Base-by-base conservation (phyloP, 805 yeast genomes). In the Trichomonascus vanleenenianus region DNA sequence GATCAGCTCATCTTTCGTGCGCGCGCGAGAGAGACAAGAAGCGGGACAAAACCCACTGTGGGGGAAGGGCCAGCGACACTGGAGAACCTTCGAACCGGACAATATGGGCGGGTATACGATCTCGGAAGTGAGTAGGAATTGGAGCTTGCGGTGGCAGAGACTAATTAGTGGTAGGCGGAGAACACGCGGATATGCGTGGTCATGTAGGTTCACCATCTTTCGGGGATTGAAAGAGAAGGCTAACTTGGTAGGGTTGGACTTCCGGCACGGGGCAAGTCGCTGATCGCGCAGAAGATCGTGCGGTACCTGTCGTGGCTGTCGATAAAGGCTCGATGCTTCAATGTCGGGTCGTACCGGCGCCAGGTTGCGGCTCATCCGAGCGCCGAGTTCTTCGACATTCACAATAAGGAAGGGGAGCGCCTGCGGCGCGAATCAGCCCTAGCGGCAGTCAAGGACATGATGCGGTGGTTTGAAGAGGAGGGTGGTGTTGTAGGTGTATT, bases 251-350 rank as follows among this genome's bases (percentile, higher is more conserved):
- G 61, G 73, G 73, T 69, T 40, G 73, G 73, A 4, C 55, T 68
- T 39, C 72, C 72, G 2, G 72, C 71, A 11, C 75, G 97, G 47
- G 98, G 98, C 2, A 93, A 93, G 64, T 84, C 96, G 2, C 81
- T 88, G 63, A 91, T 93, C 51, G 88, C 97, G 2, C 95, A 88
- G 61, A 93, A 91, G 62, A 83, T 93, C 44, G 95, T 91, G 30
- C 75, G 97, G 40, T 93, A 91, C 60, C 72, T 93, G 44, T 79
- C 88, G 30, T 93, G 98, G 98, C 73, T 91, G 34, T 83, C 95
- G 2, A 84, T 93, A 46, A 78, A 77, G 49, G 85, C 96, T 22
- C 81, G 81, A 60, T 83, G 88, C 47, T 93, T 93, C 68, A 88
- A 87, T 59, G 95, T 91, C 15, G 96, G 97, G 10, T 73, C 73